Percentiles rank a stretch among this genome's conserved stretches.
Evolutionary conservation across 768 basidiomycete species (phyloP).

Genomic region (Termitomyces sp.): DNA sequence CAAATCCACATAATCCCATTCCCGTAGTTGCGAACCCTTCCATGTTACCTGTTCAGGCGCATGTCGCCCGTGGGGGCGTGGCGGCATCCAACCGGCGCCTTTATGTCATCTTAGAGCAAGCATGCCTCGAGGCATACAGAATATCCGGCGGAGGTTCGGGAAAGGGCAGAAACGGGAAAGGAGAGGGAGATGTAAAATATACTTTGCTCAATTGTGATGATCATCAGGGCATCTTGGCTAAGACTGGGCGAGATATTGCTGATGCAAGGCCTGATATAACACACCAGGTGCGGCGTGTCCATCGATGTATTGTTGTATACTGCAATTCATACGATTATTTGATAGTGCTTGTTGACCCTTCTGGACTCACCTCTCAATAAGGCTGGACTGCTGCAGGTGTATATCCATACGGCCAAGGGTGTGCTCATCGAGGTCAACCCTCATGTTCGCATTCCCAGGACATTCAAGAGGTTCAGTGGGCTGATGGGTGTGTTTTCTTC

Average conservation of each 20-base stretch:
- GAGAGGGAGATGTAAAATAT: slow-evolving; percentile 85
- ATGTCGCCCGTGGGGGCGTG: slow-evolving; percentile 55
- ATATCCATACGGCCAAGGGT: slow-evolving; percentile 95
- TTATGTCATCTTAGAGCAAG: slow-evolving; percentile 89
- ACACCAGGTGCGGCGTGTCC: slow-evolving; percentile 66
- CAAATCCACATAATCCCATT: slow-evolving; percentile 37
- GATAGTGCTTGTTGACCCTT: slow-evolving; percentile 88
- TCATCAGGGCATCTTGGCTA: slow-evolving; percentile 97
- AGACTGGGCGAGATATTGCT: slow-evolving; percentile 96
- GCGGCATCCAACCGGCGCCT: slow-evolving; percentile 58
- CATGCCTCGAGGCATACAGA: slow-evolving; percentile 93
- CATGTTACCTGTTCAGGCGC: slow-evolving; percentile 80
- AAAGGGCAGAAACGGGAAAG: slow-evolving; percentile 47
- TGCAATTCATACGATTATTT: slow-evolving; percentile 2
- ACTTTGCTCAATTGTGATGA: slow-evolving; percentile 97
- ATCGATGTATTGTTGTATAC: slow-evolving; percentile 2
- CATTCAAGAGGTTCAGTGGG: slow-evolving; percentile 97
- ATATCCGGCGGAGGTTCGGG: slow-evolving; percentile 61
- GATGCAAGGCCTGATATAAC: slow-evolving; percentile 99
- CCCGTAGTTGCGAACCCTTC: slow-evolving; percentile 59
- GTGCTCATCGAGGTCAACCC: slow-evolving; percentile 98
- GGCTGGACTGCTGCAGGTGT: slow-evolving; percentile 92
- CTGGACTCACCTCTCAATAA: slow-evolving; percentile 98
- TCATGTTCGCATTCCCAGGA: slow-evolving; percentile 93
- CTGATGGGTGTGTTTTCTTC: slow-evolving; percentile 74